Percentiles rank a stretch among this genome's conserved stretches.
phyloP scores from a whole-genome alignment of 1,284 basidiomycete genomes.

The Cutaneotrichosporon cutaneum region DNA sequence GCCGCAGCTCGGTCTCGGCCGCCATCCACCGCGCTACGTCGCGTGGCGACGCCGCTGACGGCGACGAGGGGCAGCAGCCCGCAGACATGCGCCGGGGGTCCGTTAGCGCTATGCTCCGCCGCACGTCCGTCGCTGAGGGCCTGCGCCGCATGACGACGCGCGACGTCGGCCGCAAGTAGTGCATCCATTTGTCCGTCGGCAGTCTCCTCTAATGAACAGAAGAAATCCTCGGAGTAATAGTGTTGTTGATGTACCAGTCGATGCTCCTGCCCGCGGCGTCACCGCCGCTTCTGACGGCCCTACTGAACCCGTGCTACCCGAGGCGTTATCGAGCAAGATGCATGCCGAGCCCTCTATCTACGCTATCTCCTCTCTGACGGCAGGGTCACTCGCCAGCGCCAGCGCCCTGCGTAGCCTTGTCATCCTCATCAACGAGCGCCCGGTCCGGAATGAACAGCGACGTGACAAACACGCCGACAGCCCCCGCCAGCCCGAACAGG shows the following conservation, averaged over 20 bases:
- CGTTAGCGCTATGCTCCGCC: conserved; percentile 22
- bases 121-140: conserved; percentile 15
- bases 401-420: neutral
- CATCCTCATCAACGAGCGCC: neutral
- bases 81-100: conserved; percentile 16
- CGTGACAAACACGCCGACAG: conserved; percentile 24
- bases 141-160: conserved; percentile 19
- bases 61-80: neutral
- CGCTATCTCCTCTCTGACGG: neutral
- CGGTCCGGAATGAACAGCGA: conserved; percentile 18
- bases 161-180: conserved; percentile 15
- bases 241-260: neutral
- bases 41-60: conserved; percentile 6
- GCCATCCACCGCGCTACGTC: conserved; percentile 17
- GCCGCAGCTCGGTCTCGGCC: conserved; percentile 13
- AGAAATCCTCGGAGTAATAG: neutral
- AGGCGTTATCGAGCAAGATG: neutral
- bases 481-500: conserved; percentile 28
- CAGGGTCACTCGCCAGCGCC: neutral
- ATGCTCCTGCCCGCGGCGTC: neutral
- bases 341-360: neutral
- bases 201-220: neutral
- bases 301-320: neutral
- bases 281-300: neutral
- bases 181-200: neutral